Conservation (phyloP, 2,329 filamentous ascomycete genomes). For the Fusarium setosum region DNA sequence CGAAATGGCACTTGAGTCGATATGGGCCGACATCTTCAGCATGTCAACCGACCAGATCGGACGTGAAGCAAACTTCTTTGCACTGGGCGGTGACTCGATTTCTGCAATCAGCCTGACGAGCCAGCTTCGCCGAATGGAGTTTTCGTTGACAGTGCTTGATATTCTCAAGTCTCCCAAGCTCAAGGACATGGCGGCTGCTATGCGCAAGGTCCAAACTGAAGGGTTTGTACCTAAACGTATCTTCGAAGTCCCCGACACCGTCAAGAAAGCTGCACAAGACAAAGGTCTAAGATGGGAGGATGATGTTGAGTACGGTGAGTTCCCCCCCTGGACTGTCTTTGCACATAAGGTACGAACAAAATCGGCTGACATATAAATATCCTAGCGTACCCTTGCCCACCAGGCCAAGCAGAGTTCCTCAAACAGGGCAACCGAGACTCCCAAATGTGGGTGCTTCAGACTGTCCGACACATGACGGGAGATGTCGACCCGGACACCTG, state of each 20-base stretch:
- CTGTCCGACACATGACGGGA: conserved; percentile 35
- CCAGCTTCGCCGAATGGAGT: conserved; percentile 36
- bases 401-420: conserved; percentile 46
- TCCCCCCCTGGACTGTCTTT: background rate
- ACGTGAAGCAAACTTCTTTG: conserved; percentile 48
- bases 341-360: background rate
- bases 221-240: background rate
- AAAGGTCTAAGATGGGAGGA: background rate
- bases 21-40: background rate
- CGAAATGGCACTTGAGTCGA: background rate
- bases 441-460: conserved; percentile 39
- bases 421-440: conserved; percentile 30
- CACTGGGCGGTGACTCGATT: conserved; percentile 53
- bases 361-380: background rate
- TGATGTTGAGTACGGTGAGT: conserved; percentile 15
- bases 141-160: conserved; percentile 36
- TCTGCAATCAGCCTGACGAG: conserved; percentile 59
- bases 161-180: conserved; percentile 35
- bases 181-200: conserved; percentile 11
- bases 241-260: conserved; percentile 4
- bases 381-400: conserved; percentile 42
- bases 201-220: background rate
- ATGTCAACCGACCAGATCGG: background rate
- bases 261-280: background rate
- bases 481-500: conserved; percentile 31